phyloP scores from a whole-genome alignment of 179 eudicot species.

The Beta macrorhiza region DNA sequence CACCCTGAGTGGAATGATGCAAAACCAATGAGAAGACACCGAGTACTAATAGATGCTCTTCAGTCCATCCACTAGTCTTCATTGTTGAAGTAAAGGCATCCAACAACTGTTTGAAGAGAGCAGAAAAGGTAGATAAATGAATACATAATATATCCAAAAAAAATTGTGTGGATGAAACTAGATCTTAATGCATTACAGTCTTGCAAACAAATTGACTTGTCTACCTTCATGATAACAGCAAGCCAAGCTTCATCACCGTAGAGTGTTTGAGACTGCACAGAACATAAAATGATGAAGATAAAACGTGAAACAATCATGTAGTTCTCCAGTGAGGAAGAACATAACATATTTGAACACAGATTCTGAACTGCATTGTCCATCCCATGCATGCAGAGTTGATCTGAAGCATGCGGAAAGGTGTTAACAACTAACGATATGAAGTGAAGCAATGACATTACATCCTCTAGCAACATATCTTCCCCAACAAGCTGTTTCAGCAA shows the following conservation, averaged over 20 bases:
- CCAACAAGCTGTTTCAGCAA: conserved; percentile 51
- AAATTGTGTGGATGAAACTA: neutral
- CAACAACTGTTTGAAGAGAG: conserved; percentile 44
- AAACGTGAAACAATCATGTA: conserved; percentile 44
- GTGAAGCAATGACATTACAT: conserved; percentile 49
- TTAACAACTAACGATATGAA: conserved; percentile 41
- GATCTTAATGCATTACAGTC: conserved; percentile 1
- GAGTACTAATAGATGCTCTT: conserved; percentile 50
- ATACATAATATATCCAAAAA: neutral
- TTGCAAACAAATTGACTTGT: conserved; percentile 3
- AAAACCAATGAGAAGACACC: conserved; percentile 71
- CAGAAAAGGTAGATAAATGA: neutral
- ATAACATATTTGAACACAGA: conserved; percentile 41
- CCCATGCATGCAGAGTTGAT: conserved; percentile 74
- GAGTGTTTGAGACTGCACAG: conserved; percentile 55
- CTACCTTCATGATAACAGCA: conserved; percentile 66
- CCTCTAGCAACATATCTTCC: conserved; percentile 45
- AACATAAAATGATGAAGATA: conserved; percentile 54
- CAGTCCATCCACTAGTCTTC: conserved; percentile 51
- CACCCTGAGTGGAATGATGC: conserved; percentile 67
- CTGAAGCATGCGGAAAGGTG: conserved; percentile 70
- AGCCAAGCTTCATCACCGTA: conserved; percentile 64
- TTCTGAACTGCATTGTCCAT: conserved; percentile 52
- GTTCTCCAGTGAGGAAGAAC: conserved; percentile 37
- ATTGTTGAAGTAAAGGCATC: conserved; percentile 47